Evolutionary conservation across 2,329 filamentous ascomycete species (phyloP).

Genomic region (Aspergillus awamori): DNA sequence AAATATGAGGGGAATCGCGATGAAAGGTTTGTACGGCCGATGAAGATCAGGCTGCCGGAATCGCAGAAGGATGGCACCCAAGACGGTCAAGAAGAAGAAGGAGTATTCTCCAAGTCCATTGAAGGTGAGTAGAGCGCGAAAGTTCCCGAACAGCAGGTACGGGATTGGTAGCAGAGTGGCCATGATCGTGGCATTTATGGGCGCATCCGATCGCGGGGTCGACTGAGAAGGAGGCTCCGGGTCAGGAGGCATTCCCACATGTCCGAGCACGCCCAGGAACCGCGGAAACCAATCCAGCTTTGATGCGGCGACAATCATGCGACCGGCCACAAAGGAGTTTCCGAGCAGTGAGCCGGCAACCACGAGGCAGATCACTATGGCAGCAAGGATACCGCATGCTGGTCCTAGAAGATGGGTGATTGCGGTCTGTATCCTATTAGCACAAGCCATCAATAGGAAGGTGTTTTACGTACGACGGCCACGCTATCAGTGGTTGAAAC

Average conservation of each 20-base stretch:
- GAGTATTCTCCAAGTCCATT: slow-evolving; percentile 24
- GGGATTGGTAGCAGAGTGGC: slow-evolving; percentile 15
- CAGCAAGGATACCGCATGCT: slow-evolving; percentile 14
- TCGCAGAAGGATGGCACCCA: slow-evolving; percentile 20
- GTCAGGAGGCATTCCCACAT: not conserved
- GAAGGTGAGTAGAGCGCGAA: slow-evolving; percentile 22
- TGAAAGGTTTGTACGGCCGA: slow-evolving; percentile 20
- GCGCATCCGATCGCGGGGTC: slow-evolving; percentile 15
- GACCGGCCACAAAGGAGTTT: slow-evolving; percentile 22
- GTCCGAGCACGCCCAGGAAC: slow-evolving; percentile 17
- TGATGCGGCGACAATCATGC: slow-evolving; percentile 21
- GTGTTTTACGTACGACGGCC: slow-evolving; percentile 14
- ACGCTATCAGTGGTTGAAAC: slow-evolving; percentile 22
- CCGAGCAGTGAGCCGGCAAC: slow-evolving; percentile 22
- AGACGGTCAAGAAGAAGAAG: slow-evolving; percentile 22
- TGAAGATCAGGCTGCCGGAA: slow-evolving; percentile 17
- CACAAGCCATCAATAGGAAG: not conserved
- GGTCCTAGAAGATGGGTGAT: slow-evolving; percentile 19
- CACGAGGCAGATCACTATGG: slow-evolving; percentile 18
- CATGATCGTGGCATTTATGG: slow-evolving; percentile 20
- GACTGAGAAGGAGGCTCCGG: not conserved
- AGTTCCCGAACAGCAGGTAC: slow-evolving; percentile 22
- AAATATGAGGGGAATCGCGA: slow-evolving; percentile 14
- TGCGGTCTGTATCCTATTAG: slow-evolving; percentile 14
- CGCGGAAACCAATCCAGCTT: slow-evolving; percentile 21